A percentile compares a stretch with the other conserved stretches of the same genome.
phyloP scores from a whole-genome alignment of 306 rosid genomes.

The Boehmeria nivea region DNA sequence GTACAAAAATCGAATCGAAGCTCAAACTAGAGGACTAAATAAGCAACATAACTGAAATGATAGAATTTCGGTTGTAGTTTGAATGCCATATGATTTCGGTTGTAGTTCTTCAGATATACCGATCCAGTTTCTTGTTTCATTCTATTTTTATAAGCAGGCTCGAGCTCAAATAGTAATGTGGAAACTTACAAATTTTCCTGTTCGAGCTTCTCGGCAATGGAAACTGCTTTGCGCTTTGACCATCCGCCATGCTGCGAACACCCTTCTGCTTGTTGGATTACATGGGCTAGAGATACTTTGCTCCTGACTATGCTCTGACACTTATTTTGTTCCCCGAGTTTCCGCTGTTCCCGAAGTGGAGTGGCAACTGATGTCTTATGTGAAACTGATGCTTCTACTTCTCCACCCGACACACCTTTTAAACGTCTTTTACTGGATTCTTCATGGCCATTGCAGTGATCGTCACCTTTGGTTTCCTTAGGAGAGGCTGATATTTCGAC shows the following conservation, averaged over 20 bases:
- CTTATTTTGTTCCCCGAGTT: slow-evolving; percentile 50
- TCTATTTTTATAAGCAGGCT: too few relatives aligned
- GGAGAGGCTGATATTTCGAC: slow-evolving; percentile 71
- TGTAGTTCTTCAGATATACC: too few relatives aligned
- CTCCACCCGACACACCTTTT: slow-evolving; percentile 38
- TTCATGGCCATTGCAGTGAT: slow-evolving; percentile 31
- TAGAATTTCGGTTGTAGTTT: too few relatives aligned
- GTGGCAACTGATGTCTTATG: slow-evolving; percentile 35
- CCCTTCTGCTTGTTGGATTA: slow-evolving; percentile 95
- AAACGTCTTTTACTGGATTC: slow-evolving; percentile 32
- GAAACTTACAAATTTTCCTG: slow-evolving; percentile 85
- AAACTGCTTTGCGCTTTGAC: slow-evolving; percentile 90
- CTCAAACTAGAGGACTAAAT: slow-evolving; percentile 17
- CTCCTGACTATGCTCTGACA: slow-evolving; percentile 82
- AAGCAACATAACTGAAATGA: neutral
- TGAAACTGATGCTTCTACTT: slow-evolving; percentile 42
- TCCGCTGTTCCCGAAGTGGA: slow-evolving; percentile 46
- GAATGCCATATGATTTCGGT: too few relatives aligned
- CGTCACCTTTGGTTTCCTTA: slow-evolving; percentile 33
- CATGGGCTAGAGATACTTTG: slow-evolving; percentile 97
- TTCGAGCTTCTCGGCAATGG: slow-evolving; percentile 98
- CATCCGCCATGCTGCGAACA: slow-evolving; percentile 60
- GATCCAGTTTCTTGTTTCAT: too few relatives aligned
- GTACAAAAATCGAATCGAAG: slow-evolving; percentile 20
- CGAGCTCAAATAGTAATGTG: too few relatives aligned